A percentile compares a stretch with the other conserved stretches of the same genome.
These are phyloP conservation scores for Ambrosiella beaveri DNA, from an alignment of 2,329 filamentous ascomycete species.

Conservation along the genomic window DNA sequence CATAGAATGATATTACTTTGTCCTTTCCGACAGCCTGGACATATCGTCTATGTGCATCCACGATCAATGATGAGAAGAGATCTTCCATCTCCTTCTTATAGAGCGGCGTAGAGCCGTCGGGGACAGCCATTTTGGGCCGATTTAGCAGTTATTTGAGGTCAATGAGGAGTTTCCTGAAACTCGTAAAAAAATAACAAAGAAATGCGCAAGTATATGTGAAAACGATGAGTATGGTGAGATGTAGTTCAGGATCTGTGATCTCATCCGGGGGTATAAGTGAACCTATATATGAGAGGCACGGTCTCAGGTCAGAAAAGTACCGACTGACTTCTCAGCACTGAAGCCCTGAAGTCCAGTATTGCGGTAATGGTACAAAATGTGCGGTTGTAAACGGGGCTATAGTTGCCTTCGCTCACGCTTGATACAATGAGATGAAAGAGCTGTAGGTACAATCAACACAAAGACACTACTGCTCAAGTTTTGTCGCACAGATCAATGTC, in stretches of 20 bases:
- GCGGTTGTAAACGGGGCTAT: background rate
- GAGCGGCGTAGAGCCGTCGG: background rate
- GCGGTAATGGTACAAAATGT: background rate
- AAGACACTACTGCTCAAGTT: background rate
- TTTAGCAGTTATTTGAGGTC: too few relatives aligned
- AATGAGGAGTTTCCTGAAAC: too few relatives aligned
- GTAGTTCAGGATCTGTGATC: too few relatives aligned
- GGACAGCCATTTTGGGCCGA: background rate
- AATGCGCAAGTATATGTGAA: too few relatives aligned
- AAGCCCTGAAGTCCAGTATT: too few relatives aligned
- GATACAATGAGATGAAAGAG: background rate
- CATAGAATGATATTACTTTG: constrained; percentile 8
- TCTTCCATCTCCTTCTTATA: constrained; percentile 11
- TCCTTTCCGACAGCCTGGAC: constrained; percentile 4
- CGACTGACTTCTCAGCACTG: too few relatives aligned
- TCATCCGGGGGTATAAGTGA: too few relatives aligned
- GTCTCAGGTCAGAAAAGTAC: too few relatives aligned
- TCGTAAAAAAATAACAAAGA: too few relatives aligned
- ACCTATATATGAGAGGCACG: too few relatives aligned
- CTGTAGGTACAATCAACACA: background rate
- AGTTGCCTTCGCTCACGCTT: background rate
- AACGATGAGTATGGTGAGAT: too few relatives aligned
- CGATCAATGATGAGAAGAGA: constrained; percentile 12
- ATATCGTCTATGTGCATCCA: constrained; percentile 12
- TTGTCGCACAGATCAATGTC: background rate